Percentiles rank a stretch among this genome's conserved stretches.
phyloP scores from a whole-genome alignment of 2,329 filamentous ascomycete genomes.

The Claviceps pazoutovae region DNA sequence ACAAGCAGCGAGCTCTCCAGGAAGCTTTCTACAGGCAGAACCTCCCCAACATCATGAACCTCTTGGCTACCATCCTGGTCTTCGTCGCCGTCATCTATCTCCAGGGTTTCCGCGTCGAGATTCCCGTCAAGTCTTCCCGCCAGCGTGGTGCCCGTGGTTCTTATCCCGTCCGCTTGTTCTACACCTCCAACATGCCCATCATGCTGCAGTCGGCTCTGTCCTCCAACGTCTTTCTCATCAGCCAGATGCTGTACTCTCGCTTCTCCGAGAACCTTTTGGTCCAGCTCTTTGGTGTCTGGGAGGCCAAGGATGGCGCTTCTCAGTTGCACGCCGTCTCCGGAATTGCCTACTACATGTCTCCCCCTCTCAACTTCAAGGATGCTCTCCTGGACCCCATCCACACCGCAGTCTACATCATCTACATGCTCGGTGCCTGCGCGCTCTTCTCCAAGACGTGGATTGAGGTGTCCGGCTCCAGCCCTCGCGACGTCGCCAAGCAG shows the following conservation, averaged over 20 bases:
- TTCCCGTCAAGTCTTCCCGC: slow-evolving; percentile 97
- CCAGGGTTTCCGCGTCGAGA: slow-evolving; percentile 98
- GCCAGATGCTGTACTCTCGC: slow-evolving; percentile 97
- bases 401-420: slow-evolving; percentile 85
- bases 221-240: slow-evolving; percentile 98
- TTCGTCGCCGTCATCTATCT: slow-evolving; percentile 98
- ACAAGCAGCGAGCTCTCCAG: slow-evolving; percentile 96
- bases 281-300: slow-evolving; percentile 95
- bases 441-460: slow-evolving; percentile 99
- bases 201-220: slow-evolving; percentile 98
- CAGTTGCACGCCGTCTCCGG: slow-evolving; percentile 90
- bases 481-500: slow-evolving; percentile 97
- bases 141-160: slow-evolving; percentile 97
- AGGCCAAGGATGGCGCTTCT: slow-evolving; percentile 87
- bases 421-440: slow-evolving; percentile 95
- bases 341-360: slow-evolving; percentile 99
- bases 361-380: slow-evolving; percentile 93
- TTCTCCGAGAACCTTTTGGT: slow-evolving; percentile 99
- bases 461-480: slow-evolving; percentile 94
- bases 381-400: slow-evolving; percentile 94
- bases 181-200: slow-evolving; percentile 99
- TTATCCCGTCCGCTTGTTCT: slow-evolving; percentile 97
- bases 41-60: slow-evolving; percentile 98
- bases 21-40: slow-evolving; percentile 99
- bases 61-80: slow-evolving; percentile 80